Conservation (phyloP, 2,329 filamentous ascomycete genomes). For the Botrytis deweyae region DNA sequence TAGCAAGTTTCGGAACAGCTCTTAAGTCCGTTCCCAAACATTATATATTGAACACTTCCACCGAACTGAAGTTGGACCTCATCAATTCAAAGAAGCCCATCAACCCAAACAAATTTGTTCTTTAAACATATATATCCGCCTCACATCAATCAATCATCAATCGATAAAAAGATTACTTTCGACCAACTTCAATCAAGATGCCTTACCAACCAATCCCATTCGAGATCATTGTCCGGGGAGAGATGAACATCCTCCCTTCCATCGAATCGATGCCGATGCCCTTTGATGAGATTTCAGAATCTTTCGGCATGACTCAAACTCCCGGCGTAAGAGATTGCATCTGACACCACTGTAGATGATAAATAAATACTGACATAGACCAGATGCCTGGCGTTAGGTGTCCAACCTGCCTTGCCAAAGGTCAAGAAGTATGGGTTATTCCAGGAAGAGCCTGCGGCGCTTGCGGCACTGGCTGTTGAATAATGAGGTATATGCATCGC, state of each 20-base stretch:
- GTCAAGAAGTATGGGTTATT: conserved; percentile 56
- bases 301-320: conserved; percentile 17
- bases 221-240: conserved; percentile 4
- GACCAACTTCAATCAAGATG: conserved; percentile 15
- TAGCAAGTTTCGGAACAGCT: background rate
- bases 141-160: background rate
- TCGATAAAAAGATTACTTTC: background rate
- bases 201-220: conserved; percentile 7
- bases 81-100: conserved; percentile 7
- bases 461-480: conserved; percentile 12
- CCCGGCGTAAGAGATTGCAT: conserved; percentile 5
- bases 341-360: background rate
- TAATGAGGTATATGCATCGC: background rate
- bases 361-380: conserved; percentile 23
- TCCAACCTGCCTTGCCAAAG: conserved; percentile 50
- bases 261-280: background rate
- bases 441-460: conserved; percentile 48
- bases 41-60: conserved; percentile 16
- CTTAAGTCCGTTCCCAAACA: background rate
- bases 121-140: background rate
- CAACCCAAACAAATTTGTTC: conserved; percentile 1
- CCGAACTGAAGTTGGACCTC: background rate
- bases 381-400: conserved; percentile 53
- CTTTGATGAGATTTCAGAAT: background rate
- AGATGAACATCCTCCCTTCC: conserved; percentile 8